Evolutionary conservation across 2,329 filamentous ascomycete genomes (phyloP).

Genomic region (Huntiella omanensis): DNA sequence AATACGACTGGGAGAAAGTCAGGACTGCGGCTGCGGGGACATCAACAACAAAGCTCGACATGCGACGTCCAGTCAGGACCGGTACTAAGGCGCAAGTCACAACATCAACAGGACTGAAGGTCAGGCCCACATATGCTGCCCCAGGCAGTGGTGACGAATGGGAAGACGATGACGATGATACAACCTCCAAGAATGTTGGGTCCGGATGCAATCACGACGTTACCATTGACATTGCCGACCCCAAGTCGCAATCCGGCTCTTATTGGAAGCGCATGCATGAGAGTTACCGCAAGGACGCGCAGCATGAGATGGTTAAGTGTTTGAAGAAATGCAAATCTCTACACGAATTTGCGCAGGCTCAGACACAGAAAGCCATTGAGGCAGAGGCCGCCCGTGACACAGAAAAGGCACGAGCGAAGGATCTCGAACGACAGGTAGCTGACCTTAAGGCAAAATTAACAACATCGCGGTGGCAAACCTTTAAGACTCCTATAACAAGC

Average conservation of each 20-base stretch:
- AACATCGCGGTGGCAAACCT: neutral
- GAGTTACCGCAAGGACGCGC: slow-evolving; percentile 52
- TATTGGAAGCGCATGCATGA: slow-evolving; percentile 70
- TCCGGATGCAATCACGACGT: slow-evolving; percentile 36
- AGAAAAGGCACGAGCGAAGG: slow-evolving; percentile 50
- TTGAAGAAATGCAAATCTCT: slow-evolving; percentile 36
- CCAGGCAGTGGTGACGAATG: slow-evolving; percentile 25
- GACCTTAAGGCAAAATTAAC: slow-evolving; percentile 22
- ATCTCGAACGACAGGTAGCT: slow-evolving; percentile 39
- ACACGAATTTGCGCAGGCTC: slow-evolving; percentile 61
- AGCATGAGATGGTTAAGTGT: slow-evolving; percentile 56
- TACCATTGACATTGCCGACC: slow-evolving; percentile 53
- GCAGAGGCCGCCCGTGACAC: slow-evolving; percentile 46
- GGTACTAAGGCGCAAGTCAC: too few relatives aligned
- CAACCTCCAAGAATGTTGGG: slow-evolving; percentile 18
- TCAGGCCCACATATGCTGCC: slow-evolving; percentile 11
- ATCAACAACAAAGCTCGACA: too few relatives aligned
- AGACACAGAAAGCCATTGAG: slow-evolving; percentile 51
- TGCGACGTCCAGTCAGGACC: too few relatives aligned
- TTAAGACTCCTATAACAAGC: neutral
- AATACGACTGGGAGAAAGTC: too few relatives aligned
- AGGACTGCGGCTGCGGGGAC: too few relatives aligned
- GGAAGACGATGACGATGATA: slow-evolving; percentile 31
- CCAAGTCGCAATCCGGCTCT: slow-evolving; percentile 53
- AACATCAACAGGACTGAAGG: too few relatives aligned